These are phyloP conservation scores for Spiromastix sp. DNA, from an alignment of 2,329 filamentous ascomycete genomes.

Conservation along the genomic window DNA sequence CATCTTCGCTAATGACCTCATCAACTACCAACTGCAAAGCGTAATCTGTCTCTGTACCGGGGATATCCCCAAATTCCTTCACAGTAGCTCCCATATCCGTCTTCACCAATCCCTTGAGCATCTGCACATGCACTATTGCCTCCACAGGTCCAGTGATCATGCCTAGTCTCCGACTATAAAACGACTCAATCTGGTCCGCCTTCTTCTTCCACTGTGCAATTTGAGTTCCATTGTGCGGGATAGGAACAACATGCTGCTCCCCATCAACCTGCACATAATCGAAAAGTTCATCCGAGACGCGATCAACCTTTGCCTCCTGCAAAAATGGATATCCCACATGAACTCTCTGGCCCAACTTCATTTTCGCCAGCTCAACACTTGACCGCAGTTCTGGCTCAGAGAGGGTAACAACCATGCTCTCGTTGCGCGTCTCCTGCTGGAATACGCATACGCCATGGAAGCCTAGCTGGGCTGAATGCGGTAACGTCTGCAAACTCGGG, in stretches of 20 bases:
- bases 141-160: conserved; percentile 81
- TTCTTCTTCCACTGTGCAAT: conserved; percentile 79
- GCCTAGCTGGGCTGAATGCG: conserved; percentile 68
- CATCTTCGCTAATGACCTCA: conserved; percentile 78
- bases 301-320: conserved; percentile 81
- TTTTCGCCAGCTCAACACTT: conserved; percentile 61
- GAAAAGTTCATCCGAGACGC: conserved; percentile 88
- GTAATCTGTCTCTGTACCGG: conserved; percentile 78
- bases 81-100: conserved; percentile 82
- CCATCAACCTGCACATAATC: conserved; percentile 65
- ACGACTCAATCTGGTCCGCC: conserved; percentile 69
- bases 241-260: conserved; percentile 53
- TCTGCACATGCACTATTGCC: conserved; percentile 81
- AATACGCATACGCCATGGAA: conserved; percentile 92
- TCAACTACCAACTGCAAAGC: conserved; percentile 88
- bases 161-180: conserved; percentile 83
- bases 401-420: conserved; percentile 88
- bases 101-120: conserved; percentile 83
- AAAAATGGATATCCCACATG: conserved; percentile 93
- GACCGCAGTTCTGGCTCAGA: conserved; percentile 62
- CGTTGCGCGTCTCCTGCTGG: conserved; percentile 88
- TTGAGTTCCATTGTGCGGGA: conserved; percentile 63
- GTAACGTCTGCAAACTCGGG: conserved; percentile 76
- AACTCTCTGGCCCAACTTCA: conserved; percentile 72
- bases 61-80: conserved; percentile 84